A percentile compares a stretch with the other conserved stretches of the same genome.
Evolutionary conservation across 2,329 filamentous ascomycete species (phyloP).

Genomic region (Talaromyces sp.): DNA sequence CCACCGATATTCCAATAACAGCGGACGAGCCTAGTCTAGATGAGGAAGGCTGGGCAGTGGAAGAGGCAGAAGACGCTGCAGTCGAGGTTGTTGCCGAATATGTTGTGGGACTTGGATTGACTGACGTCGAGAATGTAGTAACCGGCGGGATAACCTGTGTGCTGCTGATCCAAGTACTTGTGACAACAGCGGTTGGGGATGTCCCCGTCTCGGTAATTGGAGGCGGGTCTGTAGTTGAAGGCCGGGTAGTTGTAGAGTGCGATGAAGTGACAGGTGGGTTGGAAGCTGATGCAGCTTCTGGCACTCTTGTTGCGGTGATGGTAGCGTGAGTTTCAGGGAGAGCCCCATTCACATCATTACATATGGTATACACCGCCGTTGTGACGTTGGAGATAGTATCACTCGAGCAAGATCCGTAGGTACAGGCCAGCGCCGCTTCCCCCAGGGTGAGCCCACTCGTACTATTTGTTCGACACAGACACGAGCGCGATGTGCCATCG

Average conservation of each 20-base stretch:
- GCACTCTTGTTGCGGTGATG: constrained; percentile 30
- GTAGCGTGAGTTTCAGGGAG: constrained; percentile 30
- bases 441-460: constrained; percentile 62
- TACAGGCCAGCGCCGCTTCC: constrained; percentile 66
- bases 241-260: not conserved
- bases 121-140: constrained; percentile 1
- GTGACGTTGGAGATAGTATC: constrained; percentile 33
- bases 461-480: constrained; percentile 59
- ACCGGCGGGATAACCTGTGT: not conserved
- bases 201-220: not conserved
- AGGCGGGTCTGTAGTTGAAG: not conserved
- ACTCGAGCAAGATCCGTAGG: constrained; percentile 53
- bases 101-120: not conserved
- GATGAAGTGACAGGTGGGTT: constrained; percentile 13
- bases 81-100: not conserved
- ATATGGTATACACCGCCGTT: constrained; percentile 52
- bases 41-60: constrained; percentile 5
- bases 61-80: not conserved
- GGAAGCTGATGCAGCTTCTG: constrained; percentile 8
- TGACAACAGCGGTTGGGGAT: not conserved
- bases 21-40: constrained; percentile 22
- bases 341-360: constrained; percentile 37
- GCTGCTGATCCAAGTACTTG: not conserved
- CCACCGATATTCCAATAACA: constrained; percentile 33
- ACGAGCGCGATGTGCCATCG: constrained; percentile 50